phyloP scores from a whole-genome alignment of 1,284 basidiomycete genomes.

The Melampsora americana region DNA sequence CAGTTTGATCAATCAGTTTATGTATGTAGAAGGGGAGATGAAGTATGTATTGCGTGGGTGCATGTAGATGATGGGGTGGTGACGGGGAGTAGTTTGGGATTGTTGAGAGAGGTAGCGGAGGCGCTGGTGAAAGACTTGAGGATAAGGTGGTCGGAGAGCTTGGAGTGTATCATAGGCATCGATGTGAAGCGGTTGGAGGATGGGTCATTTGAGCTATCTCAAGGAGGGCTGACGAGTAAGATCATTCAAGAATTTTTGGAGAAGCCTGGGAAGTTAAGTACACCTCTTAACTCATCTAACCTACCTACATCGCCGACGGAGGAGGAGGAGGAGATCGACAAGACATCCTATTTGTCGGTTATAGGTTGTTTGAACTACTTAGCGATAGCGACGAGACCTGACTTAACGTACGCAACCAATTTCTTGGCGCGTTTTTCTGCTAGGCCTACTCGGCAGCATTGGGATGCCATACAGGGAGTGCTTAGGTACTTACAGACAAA shows the following conservation, averaged over 20 bases:
- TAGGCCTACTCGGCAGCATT: background rate
- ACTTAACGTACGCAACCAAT: slow-evolving; percentile 13
- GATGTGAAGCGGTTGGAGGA: background rate
- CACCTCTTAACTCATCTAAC: too few relatives aligned
- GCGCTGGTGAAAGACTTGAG: background rate
- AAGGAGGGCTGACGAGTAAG: too few relatives aligned
- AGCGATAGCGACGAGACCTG: background rate
- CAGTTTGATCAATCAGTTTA: too few relatives aligned
- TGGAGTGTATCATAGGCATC: background rate
- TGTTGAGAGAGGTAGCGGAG: background rate
- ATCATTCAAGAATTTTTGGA: too few relatives aligned
- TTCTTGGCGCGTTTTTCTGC: slow-evolving; percentile 18
- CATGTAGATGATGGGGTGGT: background rate
- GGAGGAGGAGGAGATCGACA: too few relatives aligned
- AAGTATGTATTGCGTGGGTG: too few relatives aligned
- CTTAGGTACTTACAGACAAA: background rate
- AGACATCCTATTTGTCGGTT: background rate
- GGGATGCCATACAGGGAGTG: background rate
- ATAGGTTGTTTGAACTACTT: slow-evolving; percentile 11
- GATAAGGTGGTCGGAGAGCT: background rate
- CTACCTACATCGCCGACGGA: too few relatives aligned
- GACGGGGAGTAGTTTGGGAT: background rate
- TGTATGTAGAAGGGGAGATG: too few relatives aligned
- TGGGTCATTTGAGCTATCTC: too few relatives aligned
- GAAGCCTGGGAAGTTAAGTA: too few relatives aligned